Conservation (phyloP, 257 asterid genomes). For the Solanum chaucha region DNA sequence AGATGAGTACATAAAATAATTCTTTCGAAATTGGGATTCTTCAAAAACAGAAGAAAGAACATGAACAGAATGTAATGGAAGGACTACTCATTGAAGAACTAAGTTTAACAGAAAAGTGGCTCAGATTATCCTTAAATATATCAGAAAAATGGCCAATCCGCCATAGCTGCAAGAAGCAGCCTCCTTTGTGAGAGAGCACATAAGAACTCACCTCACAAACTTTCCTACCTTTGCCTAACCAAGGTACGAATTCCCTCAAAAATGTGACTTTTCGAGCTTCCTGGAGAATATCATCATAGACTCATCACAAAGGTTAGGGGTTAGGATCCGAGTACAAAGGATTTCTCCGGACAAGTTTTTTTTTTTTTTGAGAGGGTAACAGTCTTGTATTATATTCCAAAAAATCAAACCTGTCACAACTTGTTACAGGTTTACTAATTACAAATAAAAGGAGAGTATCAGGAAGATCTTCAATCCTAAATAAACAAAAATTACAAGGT, state of each 20-base stretch:
- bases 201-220: background rate
- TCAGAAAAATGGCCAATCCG: background rate
- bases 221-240: background rate
- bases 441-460: too few species aligned
- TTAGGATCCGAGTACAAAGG: background rate
- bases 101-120: background rate
- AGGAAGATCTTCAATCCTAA: too few species aligned
- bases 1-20: background rate
- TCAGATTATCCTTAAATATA: background rate
- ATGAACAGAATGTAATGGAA: background rate
- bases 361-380: too few species aligned
- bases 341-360: background rate
- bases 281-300: background rate
- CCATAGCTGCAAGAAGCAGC: background rate
- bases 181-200: background rate
- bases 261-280: background rate
- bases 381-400: too few species aligned
- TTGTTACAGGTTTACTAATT: too few species aligned
- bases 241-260: background rate
- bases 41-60: background rate
- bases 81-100: background rate
- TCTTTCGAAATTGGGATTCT: background rate
- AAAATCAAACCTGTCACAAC: too few species aligned
- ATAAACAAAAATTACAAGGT: too few species aligned
- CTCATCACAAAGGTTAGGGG: background rate